Percentiles rank a stretch among this genome's conserved stretches.
These are phyloP conservation scores for Anisodus acutangulus DNA, from an alignment of 257 asterid species.

Conservation along the genomic window DNA sequence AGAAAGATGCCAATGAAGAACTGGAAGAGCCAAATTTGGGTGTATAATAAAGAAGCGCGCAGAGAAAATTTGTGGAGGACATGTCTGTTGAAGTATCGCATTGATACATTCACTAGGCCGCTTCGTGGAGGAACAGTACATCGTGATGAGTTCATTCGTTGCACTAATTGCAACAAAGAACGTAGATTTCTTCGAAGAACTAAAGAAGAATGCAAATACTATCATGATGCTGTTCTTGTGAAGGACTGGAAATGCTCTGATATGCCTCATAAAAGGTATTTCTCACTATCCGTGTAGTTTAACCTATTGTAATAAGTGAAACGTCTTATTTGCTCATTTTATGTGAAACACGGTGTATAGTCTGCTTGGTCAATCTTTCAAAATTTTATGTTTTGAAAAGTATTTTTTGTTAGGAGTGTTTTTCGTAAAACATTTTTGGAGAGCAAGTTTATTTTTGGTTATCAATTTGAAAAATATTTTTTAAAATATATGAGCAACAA, in stretches of 20 bases:
- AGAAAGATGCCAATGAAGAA: slow-evolving; percentile 33
- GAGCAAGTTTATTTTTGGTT: no score
- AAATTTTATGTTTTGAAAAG: not conserved
- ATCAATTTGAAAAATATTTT: not conserved
- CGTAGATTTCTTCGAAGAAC: slow-evolving; percentile 44
- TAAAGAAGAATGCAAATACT: slow-evolving; percentile 37
- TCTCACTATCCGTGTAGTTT: not conserved
- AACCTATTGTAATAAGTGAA: not conserved
- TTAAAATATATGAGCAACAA: not conserved
- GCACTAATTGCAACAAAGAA: slow-evolving; percentile 44
- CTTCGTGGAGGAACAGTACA: slow-evolving; percentile 40
- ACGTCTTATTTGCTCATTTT: not conserved
- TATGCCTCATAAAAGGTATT: slow-evolving; percentile 41
- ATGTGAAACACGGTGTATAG: not conserved
- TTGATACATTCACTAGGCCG: slow-evolving; percentile 40
- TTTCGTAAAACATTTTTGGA: no score
- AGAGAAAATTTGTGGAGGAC: slow-evolving; percentile 39
- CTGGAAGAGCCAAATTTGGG: slow-evolving; percentile 58
- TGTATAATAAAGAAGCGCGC: slow-evolving; percentile 35
- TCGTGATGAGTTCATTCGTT: slow-evolving; percentile 51
- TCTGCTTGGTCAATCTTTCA: not conserved
- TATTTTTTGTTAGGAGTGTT: not conserved
- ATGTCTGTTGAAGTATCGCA: slow-evolving; percentile 42
- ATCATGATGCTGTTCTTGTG: slow-evolving; percentile 43
- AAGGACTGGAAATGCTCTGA: slow-evolving; percentile 49